Evolutionary conservation across 306 rosid genomes (phyloP).

Genomic region (Vigna trinervia): DNA sequence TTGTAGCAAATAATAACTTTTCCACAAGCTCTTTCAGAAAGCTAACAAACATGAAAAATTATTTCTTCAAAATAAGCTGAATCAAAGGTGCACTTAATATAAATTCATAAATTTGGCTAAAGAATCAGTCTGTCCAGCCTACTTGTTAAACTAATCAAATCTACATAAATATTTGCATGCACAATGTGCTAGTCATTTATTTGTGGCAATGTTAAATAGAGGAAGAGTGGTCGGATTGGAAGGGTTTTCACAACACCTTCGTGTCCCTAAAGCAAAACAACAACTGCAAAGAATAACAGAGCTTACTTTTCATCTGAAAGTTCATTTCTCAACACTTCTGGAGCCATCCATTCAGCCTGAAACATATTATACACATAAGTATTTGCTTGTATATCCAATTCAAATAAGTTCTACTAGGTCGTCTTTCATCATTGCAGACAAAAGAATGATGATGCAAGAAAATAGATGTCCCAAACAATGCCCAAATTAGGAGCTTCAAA

Average conservation of each 20-base stretch:
- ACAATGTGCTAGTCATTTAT: background rate
- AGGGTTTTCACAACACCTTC: background rate
- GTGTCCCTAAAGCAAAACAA: constrained; percentile 24
- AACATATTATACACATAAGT: constrained; percentile 40
- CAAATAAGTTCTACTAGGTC: constrained; percentile 21
- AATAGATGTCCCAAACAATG: too few species aligned
- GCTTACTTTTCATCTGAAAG: constrained; percentile 96
- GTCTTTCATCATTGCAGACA: background rate
- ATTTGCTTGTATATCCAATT: constrained; percentile 37
- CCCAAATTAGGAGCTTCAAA: too few species aligned
- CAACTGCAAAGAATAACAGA: constrained; percentile 30
- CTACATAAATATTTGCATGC: constrained; percentile 2
- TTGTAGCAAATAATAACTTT: background rate
- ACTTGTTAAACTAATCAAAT: background rate
- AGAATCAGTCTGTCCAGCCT: background rate
- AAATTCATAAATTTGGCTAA: background rate
- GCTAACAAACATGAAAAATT: background rate
- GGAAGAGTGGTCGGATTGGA: background rate
- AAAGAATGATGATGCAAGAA: constrained; percentile 8
- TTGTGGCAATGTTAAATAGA: constrained; percentile 16
- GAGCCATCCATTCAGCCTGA: constrained; percentile 99
- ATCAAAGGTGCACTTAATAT: background rate
- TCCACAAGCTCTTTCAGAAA: background rate
- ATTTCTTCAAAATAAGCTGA: background rate
- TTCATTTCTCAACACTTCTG: constrained; percentile 97